phyloP scores from a whole-genome alignment of 1,284 basidiomycete genomes.

The Paramarasmius palmivorus region DNA sequence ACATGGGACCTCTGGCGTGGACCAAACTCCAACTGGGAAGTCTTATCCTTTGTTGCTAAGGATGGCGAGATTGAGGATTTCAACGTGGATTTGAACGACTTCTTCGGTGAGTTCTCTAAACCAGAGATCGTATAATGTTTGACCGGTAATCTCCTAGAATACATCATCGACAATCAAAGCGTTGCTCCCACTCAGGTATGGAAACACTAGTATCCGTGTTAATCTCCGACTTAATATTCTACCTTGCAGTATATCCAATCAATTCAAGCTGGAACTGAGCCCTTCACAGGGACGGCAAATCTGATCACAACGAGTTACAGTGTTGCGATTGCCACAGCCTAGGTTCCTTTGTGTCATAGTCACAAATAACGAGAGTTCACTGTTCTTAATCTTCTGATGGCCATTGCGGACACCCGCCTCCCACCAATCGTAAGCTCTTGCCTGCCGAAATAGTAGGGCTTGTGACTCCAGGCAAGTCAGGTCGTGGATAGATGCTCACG shows the following conservation, averaged over 20 bases:
- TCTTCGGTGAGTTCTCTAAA: constrained; percentile 44
- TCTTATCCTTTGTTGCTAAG: constrained; percentile 54
- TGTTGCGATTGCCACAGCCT: constrained; percentile 26
- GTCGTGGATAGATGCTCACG: too few species aligned
- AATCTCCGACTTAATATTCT: background rate
- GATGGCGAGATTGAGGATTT: constrained; percentile 51
- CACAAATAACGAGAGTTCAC: too few species aligned
- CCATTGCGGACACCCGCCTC: too few species aligned
- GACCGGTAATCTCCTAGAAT: constrained; percentile 28
- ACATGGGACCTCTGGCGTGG: constrained; percentile 60
- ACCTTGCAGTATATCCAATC: constrained; percentile 40
- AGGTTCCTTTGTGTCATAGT: background rate
- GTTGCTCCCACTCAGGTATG: constrained; percentile 40
- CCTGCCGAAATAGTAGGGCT: too few species aligned
- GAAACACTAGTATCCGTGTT: background rate
- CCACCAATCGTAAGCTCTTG: too few species aligned
- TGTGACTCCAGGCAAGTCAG: too few species aligned
- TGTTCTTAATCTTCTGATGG: too few species aligned
- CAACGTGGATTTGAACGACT: constrained; percentile 53
- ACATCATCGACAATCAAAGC: constrained; percentile 39
- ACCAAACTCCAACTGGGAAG: constrained; percentile 56
- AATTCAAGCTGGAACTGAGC: constrained; percentile 48
- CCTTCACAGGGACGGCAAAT: constrained; percentile 44
- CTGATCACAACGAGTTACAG: constrained; percentile 38
- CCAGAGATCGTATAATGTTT: background rate